Evolutionary conservation across 2,329 filamentous ascomycete species (phyloP), one percentile per base, ranked within the genome.

Genomic region (Clonostachys rosea): DNA sequence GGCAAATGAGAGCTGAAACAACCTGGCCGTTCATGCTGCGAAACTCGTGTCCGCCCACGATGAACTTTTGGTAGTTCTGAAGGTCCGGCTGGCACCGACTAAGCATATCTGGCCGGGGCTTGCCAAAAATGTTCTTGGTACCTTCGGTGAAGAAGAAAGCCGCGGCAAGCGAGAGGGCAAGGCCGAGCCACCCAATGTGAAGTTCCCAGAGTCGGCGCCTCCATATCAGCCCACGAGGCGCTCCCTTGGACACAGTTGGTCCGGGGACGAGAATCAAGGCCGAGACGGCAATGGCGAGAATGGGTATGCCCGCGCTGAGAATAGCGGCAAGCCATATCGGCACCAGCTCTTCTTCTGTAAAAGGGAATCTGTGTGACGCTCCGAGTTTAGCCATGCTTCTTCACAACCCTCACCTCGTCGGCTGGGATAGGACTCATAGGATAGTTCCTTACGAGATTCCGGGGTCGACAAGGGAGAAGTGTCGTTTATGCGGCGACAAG

Each of bases 201-300:
- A 89, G 83, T 65, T 96, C 91, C 91, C 92, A 96, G 2, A 96
- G 64, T 68, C 94, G 96, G 54, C 89, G 79, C 61, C 80, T 81
- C 84, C 89, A 91, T 41, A 91, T 74, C 46, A 89, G 67, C 5
- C 75, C 65, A 52, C 76, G 76, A 2, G 87, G 82, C 0, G 85
- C 84, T 17, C 77, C 75, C 40, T 72, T 73, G n/a, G 80, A 77
- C 1, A 86, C 83, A 2, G 83, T 84, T 6, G 80, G 76, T 5
- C 87, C 89, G 2, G 90, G 90, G 1, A 94, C 82, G 54, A 92
- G 74, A 50, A 83, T 53, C 34, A 95, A 65, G 40, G 81, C 81
- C 48, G 92, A 76, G 45, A 89, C 35, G 45, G 86, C 65, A 56
- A 95, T 84, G 53, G 91, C 71, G 49, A 76, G 65, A 33, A 81